Evolutionary conservation across 768 basidiomycete genomes (phyloP), one percentile per base, ranked within the genome.

Genomic region (Chalciporus sphaerocephalus): DNA sequence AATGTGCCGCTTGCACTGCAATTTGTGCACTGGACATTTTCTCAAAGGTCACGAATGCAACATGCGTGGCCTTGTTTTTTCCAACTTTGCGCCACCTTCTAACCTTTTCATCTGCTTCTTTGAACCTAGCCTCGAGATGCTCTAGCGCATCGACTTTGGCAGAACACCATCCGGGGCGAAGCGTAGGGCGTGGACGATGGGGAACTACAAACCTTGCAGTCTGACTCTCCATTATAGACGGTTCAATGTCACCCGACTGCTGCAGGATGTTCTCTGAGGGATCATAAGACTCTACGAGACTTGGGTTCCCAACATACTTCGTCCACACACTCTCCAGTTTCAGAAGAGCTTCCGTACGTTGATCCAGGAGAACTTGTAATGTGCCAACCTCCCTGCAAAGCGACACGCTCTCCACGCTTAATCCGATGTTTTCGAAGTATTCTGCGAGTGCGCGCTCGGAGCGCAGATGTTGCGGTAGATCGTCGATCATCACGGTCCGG

Each of bases 11-110:
- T 65, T 97, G 94, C 6, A 87, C 74, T 2, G 92, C 94, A 34
- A 88, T 84, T 86, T 99, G 94, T 20, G 92, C 91, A 55, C 85
- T 86, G 1, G 90, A 87, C 82, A 94, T 90, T 59, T 91, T 91
- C 68, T 96, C 92, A 56, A 99, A 97, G 0, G 96, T 98, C 16
- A 98, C 88, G 58, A 98, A 99, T 0, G 92, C 96, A 23, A 81
- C 79, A 36, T 85, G 82, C 1, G 90, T 91, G 2, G 92, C 76
- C 54, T 78, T 83, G 62, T 91, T 94, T 56, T 79, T 85, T 15
- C 87, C 89, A 4, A 66, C 68, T 53, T 75, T 73, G 36, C 95
- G 73, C 58, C 83, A 74, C 59, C 77, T 81, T 65, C 81, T 83
- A 4, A 98, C 92, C 13, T 77, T 72, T 38, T 93, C 90, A 61